Evolutionary conservation across 208 protist genomes (phyloP), one percentile per base, ranked within the genome.

Genomic region (Leishmania mexicana): DNA sequence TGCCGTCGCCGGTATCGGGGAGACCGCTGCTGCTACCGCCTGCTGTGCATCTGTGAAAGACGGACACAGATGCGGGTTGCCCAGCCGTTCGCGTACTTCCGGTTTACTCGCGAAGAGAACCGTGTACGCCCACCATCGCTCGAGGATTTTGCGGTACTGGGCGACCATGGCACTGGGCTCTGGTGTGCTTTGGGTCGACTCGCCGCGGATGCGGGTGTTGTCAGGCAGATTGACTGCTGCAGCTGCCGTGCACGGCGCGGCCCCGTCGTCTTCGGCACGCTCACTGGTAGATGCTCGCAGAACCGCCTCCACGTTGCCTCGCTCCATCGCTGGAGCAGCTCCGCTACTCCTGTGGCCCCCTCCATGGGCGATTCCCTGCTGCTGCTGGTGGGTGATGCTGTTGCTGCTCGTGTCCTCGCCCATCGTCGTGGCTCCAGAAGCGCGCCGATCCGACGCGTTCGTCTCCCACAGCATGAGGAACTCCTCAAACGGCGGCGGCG

Each of bases 51-150:
- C 71, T 2, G 70, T 58, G 71, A 51, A 81, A 45, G 75, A 67
- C 3, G 81, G 81, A 28, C 81, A 85, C 38, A 31, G 31, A 64
- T 65, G 38, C 17, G 81, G 31, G 71, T 58, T 64, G 38, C 81
- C 81, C 3, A 85, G 76, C 2, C 72, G 81, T 31, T 85, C 76
- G 8, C 72, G 81, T 24, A 85, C 76, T 73, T 81, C 81, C 0
- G 60, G 1, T 51, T 85, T 85, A 11, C 62, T 38, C 81, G 81
- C 81, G 49, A 85, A 81, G n/a, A 78, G 57, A 8, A 64, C 47
- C 81, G 78, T 85, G 76, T 78, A 79, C n/a, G 67, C 24, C 81
- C 81, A 85, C 81, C 81, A 85, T 31, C 81, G 81, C 53, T 85
- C 81, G 38, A 85, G 76, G 58, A 81, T 78, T 35, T 57, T 76